Base-by-base conservation (phyloP, 306 rosid species). In the Quercus glauca region DNA sequence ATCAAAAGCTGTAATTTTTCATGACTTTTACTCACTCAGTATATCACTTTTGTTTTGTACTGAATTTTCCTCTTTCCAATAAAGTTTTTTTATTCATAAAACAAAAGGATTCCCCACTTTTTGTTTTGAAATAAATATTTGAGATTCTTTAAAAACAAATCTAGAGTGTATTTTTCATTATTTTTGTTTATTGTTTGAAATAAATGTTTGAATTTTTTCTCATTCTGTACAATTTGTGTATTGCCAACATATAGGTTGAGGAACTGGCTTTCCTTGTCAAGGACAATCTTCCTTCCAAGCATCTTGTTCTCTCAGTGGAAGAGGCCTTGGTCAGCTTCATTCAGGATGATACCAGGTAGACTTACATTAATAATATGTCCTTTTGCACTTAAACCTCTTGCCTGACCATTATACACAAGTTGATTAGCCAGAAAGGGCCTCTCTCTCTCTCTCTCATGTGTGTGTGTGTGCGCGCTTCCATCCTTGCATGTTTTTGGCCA, bases 271-370 rank as follows among this genome's bases (percentile, higher is more conserved):
- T 76, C 83, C 96, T 95, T 77, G 90, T 95, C 17, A 93, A 91
- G 91, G 99, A 95, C 88, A 95, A 95, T 82, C 99, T 95, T 87
- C 87, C 88, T 56, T 90, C 97, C 84, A 95, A 93, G 91, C 98
- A 93, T 93, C 96, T 93, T 81, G 93, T 95, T 87, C 97, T 95
- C 76, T 84, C 94, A 18, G 90, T 95, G 88, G 99, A 95, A 85
- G 97, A 93, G 85, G 78, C 85, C 35, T 80, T 95, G 35, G 88
- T 95, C 69, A 87, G 91, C 81, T 95, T 85, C 85, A 96, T 95
- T 86, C 93, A 95, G 84, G 85, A 86, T 78, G 87, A 89, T 73
- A 80, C 88, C 83, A 83, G 99, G 99, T 91, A 91, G 52, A 19
- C 45, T 19, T 68, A 59, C n/a, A 19, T 18, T 35, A 37, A 49